Base-by-base conservation (phyloP, 2,329 filamentous ascomycete genomes). In the Ceratocystis cacaofunesta region DNA sequence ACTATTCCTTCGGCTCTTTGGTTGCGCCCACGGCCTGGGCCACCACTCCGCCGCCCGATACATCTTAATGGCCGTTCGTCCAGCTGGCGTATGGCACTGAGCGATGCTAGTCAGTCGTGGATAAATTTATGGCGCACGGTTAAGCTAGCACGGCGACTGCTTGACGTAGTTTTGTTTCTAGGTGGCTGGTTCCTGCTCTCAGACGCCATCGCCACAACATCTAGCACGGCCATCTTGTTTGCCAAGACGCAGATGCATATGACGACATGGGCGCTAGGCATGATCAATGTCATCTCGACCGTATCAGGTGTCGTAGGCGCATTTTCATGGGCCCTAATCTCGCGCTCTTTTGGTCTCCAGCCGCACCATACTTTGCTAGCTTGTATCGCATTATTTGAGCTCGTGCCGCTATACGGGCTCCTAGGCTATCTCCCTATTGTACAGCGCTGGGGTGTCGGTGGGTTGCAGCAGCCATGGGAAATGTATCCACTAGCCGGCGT, bases 221-320 rank as follows among this genome's bases (percentile, higher is more conserved):
- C 89, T 43, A 92, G 91, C 15, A 97, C 94, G 0, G 94, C 94
- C 0, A 91, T 97, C 32, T 80, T 99, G 8, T 99, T 96, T 73
- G 94, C 92, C 50, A 97, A 97, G 76, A 97, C 92, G 0, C 85
- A 91, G 69, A 79, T 99, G 8, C 84, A 88, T 69, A 99, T 99
- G 94, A 82, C 86, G 67, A 86, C 92, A 0, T 90, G 90, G 75
- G 89, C 89, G 1, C 77, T 99, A 28, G 94, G 90, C 5, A 80
- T 97, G 73, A 96, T 99, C 74, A 96, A 92, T 71, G 90, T 97
- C 64, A 92, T 96, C 70, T 89, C 88, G 44, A 97, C 92, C 12
- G 76, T 88, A 52, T 85, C 85, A 5, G 94, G 94, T 32, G 88
- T 97, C 10, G 76, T 89, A 7, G 94, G 94, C 19, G 94, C 94